Evolutionary conservation across 495 filamentous ascomycete species (phyloP).

Genomic region (Trichoderma asperelloides): DNA sequence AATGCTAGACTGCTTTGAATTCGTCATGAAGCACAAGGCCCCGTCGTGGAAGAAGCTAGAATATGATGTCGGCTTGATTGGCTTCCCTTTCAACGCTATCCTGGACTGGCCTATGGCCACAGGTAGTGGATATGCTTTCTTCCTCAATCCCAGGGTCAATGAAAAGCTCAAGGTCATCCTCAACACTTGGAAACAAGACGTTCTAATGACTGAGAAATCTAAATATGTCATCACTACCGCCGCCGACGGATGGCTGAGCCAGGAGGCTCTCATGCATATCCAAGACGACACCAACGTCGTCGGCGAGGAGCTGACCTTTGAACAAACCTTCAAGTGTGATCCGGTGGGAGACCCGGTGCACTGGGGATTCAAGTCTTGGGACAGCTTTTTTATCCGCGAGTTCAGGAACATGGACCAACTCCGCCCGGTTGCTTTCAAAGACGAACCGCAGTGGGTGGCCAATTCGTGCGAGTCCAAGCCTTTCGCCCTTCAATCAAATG

Average conservation of each 20-base stretch:
- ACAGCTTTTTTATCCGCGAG: slow-evolving; percentile 51
- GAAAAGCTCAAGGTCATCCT: slow-evolving; percentile 46
- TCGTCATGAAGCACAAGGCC: slow-evolving; percentile 42
- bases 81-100: slow-evolving; percentile 34
- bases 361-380: slow-evolving; percentile 52
- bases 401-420: slow-evolving; percentile 31
- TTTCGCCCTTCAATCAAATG: slow-evolving; percentile 23
- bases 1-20: slow-evolving; percentile 44
- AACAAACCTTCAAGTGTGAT: slow-evolving; percentile 32
- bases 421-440: slow-evolving; percentile 40
- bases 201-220: slow-evolving; percentile 37
- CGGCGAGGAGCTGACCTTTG: slow-evolving; percentile 20
- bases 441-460: slow-evolving; percentile 37
- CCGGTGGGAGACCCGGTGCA: slow-evolving; percentile 18
- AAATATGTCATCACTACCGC: slow-evolving; percentile 35
- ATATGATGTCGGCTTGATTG: slow-evolving; percentile 14
- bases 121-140: slow-evolving; percentile 43
- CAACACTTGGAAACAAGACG: slow-evolving; percentile 43
- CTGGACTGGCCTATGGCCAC: slow-evolving; percentile 59
- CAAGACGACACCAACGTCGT: not conserved
- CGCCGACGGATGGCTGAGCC: slow-evolving; percentile 42
- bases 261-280: slow-evolving; percentile 16
- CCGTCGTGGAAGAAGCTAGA: slow-evolving; percentile 43
- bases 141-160: slow-evolving; percentile 48
- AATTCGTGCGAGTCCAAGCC: slow-evolving; percentile 51